Percentiles rank a stretch among this genome's conserved stretches.
phyloP scores from a whole-genome alignment of 345 rosid species.

The Euphorbia pulcherrima region DNA sequence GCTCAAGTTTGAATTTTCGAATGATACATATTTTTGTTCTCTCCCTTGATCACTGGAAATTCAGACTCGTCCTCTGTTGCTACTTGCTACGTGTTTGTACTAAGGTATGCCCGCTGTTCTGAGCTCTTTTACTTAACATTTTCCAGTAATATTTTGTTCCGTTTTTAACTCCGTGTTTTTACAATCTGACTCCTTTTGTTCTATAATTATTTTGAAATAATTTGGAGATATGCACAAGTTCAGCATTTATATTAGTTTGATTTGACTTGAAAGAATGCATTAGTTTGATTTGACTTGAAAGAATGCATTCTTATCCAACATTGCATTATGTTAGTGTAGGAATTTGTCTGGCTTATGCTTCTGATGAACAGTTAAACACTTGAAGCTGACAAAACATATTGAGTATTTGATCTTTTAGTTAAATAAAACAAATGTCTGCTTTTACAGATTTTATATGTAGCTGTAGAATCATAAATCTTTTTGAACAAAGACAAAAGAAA shows the following conservation, averaged over 20 bases:
- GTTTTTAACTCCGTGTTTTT: background rate
- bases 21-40: background rate
- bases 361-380: too few species aligned
- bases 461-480: too few species aligned
- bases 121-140: background rate
- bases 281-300: too few species aligned
- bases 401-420: too few species aligned
- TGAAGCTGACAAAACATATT: too few species aligned
- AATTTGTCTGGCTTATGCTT: background rate
- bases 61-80: constrained; percentile 94
- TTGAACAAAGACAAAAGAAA: too few species aligned
- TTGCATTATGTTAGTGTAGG: background rate
- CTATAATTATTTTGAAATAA: background rate
- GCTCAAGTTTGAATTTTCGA: background rate
- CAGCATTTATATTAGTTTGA: background rate
- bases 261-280: background rate
- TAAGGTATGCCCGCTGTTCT: constrained; percentile 46
- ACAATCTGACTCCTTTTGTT: too few species aligned
- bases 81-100: constrained; percentile 94
- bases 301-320: too few species aligned
- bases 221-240: background rate
- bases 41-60: background rate
- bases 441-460: too few species aligned
- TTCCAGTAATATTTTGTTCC: background rate
- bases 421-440: too few species aligned